Evolutionary conservation across 129 eudicot species (phyloP).

Genomic region (Erigeron canadensis): DNA sequence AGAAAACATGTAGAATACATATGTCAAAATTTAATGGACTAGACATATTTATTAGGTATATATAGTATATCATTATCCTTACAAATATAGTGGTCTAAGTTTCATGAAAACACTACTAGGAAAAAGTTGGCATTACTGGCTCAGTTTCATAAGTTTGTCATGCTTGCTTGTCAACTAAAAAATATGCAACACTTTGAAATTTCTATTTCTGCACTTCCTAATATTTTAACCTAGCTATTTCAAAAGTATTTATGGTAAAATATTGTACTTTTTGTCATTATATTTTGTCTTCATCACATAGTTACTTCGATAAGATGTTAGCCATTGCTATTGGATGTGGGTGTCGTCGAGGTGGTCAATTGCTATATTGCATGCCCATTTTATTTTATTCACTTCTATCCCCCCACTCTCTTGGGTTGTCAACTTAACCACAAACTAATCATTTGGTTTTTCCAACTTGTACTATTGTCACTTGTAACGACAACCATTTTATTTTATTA

Average conservation of each 20-base stretch:
- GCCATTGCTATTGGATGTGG: slow-evolving; percentile 15
- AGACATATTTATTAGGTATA: no score
- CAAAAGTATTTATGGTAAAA: no score
- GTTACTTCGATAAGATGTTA: slow-evolving; percentile 16
- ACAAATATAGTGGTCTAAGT: no score
- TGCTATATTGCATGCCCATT: slow-evolving; percentile 29
- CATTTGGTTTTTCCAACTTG: slow-evolving; percentile 26
- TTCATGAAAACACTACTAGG: background rate
- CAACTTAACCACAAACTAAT: slow-evolving; percentile 34
- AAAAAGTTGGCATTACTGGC: background rate
- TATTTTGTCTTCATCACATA: background rate
- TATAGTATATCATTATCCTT: no score
- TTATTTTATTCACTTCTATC: slow-evolving; percentile 20
- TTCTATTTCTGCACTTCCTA: no score
- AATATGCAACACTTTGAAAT: no score
- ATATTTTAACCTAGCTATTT: no score
- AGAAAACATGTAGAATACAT: no score
- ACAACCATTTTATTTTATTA: slow-evolving; percentile 21
- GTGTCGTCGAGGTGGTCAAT: slow-evolving; percentile 14
- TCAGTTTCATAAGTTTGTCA: background rate
- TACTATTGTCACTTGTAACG: slow-evolving; percentile 24
- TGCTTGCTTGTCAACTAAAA: background rate
- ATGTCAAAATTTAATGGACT: no score
- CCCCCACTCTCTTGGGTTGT: slow-evolving; percentile 34
- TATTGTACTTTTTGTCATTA: no score